phyloP scores from a whole-genome alignment of 495 filamentous ascomycete species.

The Aspergillus sclerotiicarbonarius region DNA sequence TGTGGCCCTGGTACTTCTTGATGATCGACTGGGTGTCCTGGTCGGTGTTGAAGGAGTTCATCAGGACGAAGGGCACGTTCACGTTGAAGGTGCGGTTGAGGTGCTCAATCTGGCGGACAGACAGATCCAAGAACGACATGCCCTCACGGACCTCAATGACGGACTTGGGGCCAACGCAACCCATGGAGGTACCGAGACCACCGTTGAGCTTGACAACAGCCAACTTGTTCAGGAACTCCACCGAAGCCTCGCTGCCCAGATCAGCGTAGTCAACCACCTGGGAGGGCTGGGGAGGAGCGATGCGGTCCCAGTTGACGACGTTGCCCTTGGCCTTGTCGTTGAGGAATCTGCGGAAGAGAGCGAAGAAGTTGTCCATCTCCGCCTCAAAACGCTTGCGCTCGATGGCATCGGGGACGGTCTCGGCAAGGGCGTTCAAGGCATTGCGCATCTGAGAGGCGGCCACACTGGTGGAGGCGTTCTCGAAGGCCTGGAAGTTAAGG shows the following conservation, averaged over 20 bases:
- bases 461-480: slow-evolving; percentile 97
- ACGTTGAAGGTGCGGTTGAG: slow-evolving; percentile 96
- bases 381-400: slow-evolving; percentile 95
- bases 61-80: slow-evolving; percentile 97
- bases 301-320: slow-evolving; percentile 91
- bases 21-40: slow-evolving; percentile 98
- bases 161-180: slow-evolving; percentile 98
- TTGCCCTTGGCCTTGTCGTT: slow-evolving; percentile 99
- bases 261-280: slow-evolving; percentile 93
- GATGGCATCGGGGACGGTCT: slow-evolving; percentile 76
- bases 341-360: slow-evolving; percentile 94
- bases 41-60: slow-evolving; percentile 99
- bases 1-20: slow-evolving; percentile 99
- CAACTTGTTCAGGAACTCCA: slow-evolving; percentile 93
- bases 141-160: slow-evolving; percentile 99
- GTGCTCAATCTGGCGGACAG: slow-evolving; percentile 98
- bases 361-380: slow-evolving; percentile 99
- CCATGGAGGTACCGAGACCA: slow-evolving; percentile 99
- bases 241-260: slow-evolving; percentile 80
- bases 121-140: slow-evolving; percentile 99
- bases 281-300: slow-evolving; percentile 82
- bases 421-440: slow-evolving; percentile 85
- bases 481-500: slow-evolving; percentile 70
- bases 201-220: slow-evolving; percentile 99
- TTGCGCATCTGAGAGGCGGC: slow-evolving; percentile 99